These are phyloP conservation scores for Arctium minus DNA, from an alignment of 129 eudicot genomes.

Conservation along the genomic window DNA sequence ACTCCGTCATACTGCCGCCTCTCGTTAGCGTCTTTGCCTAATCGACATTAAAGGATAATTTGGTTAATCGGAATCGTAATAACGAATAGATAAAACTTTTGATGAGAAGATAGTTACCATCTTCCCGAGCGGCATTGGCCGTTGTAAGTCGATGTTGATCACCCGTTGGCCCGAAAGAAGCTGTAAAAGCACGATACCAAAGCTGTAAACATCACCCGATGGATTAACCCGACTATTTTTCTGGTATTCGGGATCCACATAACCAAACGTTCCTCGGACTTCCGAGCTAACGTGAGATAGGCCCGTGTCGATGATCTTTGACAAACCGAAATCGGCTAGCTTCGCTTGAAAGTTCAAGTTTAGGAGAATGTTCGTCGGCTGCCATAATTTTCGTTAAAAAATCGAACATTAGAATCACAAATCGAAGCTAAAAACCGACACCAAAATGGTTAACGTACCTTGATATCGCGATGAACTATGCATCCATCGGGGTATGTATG, in stretches of 20 bases:
- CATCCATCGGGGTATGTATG: constrained; percentile 74
- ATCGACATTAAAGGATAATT: background rate
- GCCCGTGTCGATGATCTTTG: constrained; percentile 62
- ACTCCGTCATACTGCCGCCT: constrained; percentile 58
- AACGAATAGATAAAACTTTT: background rate
- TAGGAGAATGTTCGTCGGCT: constrained; percentile 83
- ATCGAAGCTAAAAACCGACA: background rate
- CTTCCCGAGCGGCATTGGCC: constrained; percentile 64
- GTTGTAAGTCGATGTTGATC: constrained; percentile 50
- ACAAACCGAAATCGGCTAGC: constrained; percentile 77
- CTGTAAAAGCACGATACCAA: constrained; percentile 75
- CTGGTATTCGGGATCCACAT: constrained; percentile 85
- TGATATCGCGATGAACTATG: constrained; percentile 82
- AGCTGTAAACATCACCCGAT: constrained; percentile 74
- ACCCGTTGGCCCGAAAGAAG: constrained; percentile 79
- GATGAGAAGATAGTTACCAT: constrained; percentile 37
- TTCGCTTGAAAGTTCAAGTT: constrained; percentile 63
- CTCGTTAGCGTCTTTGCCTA: constrained; percentile 57
- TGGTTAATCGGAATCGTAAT: background rate
- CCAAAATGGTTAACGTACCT: constrained; percentile 33
- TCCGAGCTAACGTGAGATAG: constrained; percentile 79
- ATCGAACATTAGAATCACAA: background rate
- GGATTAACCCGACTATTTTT: constrained; percentile 67
- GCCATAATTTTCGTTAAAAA: background rate
- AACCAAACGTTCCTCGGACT: constrained; percentile 86